A percentile compares a stretch with the other conserved stretches of the same genome.
These are phyloP conservation scores for Trichocladium uniseriatum DNA, from an alignment of 495 filamentous ascomycete species.

Conservation along the genomic window DNA sequence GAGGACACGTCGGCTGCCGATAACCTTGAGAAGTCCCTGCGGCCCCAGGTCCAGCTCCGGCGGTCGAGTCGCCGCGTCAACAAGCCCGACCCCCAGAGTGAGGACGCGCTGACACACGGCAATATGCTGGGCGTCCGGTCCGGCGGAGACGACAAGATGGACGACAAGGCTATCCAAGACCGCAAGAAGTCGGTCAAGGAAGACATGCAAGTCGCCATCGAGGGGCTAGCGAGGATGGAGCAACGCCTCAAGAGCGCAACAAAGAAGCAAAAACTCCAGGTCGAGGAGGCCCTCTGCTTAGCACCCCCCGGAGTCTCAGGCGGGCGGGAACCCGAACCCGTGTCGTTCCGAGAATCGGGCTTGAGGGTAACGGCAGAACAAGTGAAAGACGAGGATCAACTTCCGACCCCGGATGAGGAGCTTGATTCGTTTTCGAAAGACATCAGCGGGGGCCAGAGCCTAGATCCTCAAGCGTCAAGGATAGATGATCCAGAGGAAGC, in stretches of 20 bases:
- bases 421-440: neutral
- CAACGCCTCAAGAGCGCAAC: conserved; percentile 17
- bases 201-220: conserved; percentile 21
- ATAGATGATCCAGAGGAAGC: conserved; percentile 17
- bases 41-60: conserved; percentile 18
- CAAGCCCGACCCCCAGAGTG: neutral
- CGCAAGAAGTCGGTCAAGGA: conserved; percentile 7
- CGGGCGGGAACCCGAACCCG: neutral
- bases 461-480: neutral
- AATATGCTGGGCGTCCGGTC: conserved; percentile 11
- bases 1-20: neutral
- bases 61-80: conserved; percentile 17
- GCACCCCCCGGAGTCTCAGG: neutral
- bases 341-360: neutral
- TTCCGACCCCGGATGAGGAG: conserved; percentile 6
- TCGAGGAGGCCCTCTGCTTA: conserved; percentile 11
- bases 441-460: neutral
- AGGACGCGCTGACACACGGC: conserved; percentile 11
- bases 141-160: neutral
- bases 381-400: neutral
- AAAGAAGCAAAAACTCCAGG: conserved; percentile 23
- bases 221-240: conserved; percentile 25
- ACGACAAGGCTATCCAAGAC: conserved; percentile 6
- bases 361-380: neutral
- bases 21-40: neutral